Evolutionary conservation across 2,329 filamentous ascomycete species (phyloP).

Genomic region (Leptographium flavum): DNA sequence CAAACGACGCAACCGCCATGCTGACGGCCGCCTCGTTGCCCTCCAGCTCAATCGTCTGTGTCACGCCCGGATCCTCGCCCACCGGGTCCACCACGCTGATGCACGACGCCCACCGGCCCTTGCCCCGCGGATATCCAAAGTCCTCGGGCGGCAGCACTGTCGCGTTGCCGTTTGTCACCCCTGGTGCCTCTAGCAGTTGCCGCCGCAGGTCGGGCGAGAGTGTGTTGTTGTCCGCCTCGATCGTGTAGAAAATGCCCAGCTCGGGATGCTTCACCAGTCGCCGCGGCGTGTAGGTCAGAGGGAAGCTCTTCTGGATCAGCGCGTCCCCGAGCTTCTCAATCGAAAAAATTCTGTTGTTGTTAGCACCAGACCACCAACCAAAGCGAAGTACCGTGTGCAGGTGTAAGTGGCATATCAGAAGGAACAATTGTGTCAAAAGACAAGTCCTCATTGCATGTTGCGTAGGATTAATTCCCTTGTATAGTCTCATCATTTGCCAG

Average conservation of each 20-base stretch:
- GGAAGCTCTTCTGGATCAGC: conserved; percentile 72
- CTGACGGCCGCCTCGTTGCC: conserved; percentile 89
- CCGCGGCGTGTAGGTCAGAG: conserved; percentile 80
- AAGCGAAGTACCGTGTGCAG: background rate
- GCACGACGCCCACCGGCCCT: conserved; percentile 87
- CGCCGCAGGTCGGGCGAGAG: conserved; percentile 64
- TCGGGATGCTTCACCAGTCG: conserved; percentile 80
- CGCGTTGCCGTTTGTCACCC: conserved; percentile 57
- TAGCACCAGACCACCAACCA: conserved; percentile 14
- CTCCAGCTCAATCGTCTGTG: conserved; percentile 67
- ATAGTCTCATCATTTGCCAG: conserved; percentile 40
- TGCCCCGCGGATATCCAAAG: conserved; percentile 76
- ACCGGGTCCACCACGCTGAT: conserved; percentile 84
- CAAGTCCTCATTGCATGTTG: conserved; percentile 39
- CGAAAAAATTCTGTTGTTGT: conserved; percentile 62
- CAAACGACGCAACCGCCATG: conserved; percentile 69
- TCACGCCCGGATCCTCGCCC: conserved; percentile 50
- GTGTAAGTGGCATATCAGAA: conserved; percentile 50
- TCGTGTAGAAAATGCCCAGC: conserved; percentile 80
- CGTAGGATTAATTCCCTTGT: conserved; percentile 41
- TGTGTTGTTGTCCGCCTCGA: conserved; percentile 87
- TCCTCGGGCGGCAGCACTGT: conserved; percentile 59
- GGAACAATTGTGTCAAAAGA: conserved; percentile 81
- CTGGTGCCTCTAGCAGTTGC: conserved; percentile 60
- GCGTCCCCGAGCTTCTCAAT: conserved; percentile 78